Conservation (phyloP, 208 protist genomes). For the Tritrichomonas musculus region DNA sequence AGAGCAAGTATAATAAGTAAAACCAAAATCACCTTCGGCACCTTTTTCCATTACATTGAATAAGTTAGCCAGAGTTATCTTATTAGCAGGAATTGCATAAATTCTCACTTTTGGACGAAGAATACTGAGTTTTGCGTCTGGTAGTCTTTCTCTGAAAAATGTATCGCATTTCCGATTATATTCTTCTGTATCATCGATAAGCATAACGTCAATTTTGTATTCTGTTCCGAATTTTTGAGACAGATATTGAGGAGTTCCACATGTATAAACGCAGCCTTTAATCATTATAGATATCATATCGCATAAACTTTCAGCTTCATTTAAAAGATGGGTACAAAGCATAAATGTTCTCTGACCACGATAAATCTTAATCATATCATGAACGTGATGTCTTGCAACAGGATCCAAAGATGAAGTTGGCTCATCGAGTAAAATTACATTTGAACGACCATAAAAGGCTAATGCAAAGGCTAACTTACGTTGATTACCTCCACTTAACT, state of each 20-base stretch:
- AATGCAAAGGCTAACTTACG: not conserved
- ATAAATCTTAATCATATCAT: not conserved
- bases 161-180: not conserved
- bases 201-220: not conserved
- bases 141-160: not conserved
- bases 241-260: not conserved
- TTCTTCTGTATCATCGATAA: not conserved
- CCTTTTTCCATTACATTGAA: conserved; percentile 2
- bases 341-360: not conserved
- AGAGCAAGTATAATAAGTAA: not conserved
- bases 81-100: not conserved
- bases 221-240: not conserved
- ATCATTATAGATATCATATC: not conserved
- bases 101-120: not conserved
- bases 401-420: not conserved
- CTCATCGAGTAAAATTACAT: not conserved
- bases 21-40: not conserved
- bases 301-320: not conserved
- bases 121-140: not conserved
- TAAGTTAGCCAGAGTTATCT: not conserved
- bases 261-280: not conserved
- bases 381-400: not conserved
- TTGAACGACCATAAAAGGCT: not conserved
- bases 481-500: not conserved
- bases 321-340: not conserved